A percentile compares a stretch with the other conserved stretches of the same genome.
These are phyloP conservation scores for Moesziomyces antarcticus DNA, from an alignment of 1,284 basidiomycete species.

Conservation along the genomic window DNA sequence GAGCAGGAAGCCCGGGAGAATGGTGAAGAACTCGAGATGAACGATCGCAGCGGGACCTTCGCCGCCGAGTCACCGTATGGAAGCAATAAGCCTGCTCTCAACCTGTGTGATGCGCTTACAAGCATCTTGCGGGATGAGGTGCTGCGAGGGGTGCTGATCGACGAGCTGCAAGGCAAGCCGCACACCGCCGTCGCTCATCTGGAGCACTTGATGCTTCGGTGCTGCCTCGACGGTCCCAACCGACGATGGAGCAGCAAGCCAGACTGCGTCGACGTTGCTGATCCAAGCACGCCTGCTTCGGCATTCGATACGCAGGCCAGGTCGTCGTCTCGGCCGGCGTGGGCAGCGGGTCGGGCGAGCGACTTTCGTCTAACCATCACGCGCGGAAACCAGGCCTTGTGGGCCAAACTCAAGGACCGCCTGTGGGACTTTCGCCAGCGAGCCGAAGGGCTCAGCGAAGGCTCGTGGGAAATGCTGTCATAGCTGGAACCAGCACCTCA, in stretches of 20 bases:
- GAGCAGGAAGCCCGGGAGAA: constrained; percentile 19
- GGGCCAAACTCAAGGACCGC: constrained; percentile 60
- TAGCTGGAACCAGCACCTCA: background rate
- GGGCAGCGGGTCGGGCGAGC: constrained; percentile 6
- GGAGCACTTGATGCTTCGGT: constrained; percentile 13
- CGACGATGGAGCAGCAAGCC: background rate
- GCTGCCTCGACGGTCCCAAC: constrained; percentile 17
- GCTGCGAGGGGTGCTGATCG: constrained; percentile 21
- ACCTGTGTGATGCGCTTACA: constrained; percentile 30
- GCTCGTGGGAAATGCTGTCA: constrained; percentile 41
- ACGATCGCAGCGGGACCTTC: background rate
- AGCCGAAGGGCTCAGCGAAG: constrained; percentile 40
- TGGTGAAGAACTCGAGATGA: background rate
- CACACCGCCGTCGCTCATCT: constrained; percentile 15
- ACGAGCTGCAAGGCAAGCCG: constrained; percentile 38
- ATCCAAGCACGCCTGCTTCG: background rate
- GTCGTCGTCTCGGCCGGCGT: background rate
- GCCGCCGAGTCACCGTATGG: background rate
- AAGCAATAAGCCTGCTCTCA: constrained; percentile 4
- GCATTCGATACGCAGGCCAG: background rate
- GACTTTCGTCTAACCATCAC: constrained; percentile 43
- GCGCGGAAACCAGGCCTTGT: constrained; percentile 52
- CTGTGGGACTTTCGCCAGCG: constrained; percentile 60
- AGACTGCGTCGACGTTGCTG: background rate
- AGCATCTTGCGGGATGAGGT: constrained; percentile 26